Conservation (phyloP, 495 filamentous ascomycete species). For the Pyrenopolyporus hunteri region DNA sequence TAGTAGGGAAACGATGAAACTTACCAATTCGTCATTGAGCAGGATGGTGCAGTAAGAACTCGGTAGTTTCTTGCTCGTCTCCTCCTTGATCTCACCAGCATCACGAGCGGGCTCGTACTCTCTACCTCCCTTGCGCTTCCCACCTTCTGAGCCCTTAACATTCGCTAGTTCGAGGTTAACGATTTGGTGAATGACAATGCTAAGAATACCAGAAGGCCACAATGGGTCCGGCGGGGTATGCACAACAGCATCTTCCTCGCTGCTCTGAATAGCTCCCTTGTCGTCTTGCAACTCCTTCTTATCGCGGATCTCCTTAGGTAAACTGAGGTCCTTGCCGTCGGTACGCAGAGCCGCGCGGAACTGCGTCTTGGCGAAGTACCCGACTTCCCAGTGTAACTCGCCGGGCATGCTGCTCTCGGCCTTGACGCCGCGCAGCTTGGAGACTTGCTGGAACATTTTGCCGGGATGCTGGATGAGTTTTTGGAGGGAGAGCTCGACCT, state of each 20-base stretch:
- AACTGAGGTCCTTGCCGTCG: slow-evolving; percentile 78
- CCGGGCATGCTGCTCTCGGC: slow-evolving; percentile 89
- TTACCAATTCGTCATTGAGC: slow-evolving; percentile 80
- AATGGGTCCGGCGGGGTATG: slow-evolving; percentile 93
- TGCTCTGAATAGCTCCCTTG: slow-evolving; percentile 76
- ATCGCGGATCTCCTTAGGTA: slow-evolving; percentile 74
- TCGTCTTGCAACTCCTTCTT: slow-evolving; percentile 85
- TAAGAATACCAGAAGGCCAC: slow-evolving; percentile 87
- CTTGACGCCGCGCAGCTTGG: slow-evolving; percentile 78
- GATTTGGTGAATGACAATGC: slow-evolving; percentile 88
- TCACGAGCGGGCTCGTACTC: slow-evolving; percentile 91
- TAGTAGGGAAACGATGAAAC: slow-evolving; percentile 12
- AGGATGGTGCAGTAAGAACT: slow-evolving; percentile 91
- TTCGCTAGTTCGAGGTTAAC: slow-evolving; percentile 90
- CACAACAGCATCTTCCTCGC: slow-evolving; percentile 79
- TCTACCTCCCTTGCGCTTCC: slow-evolving; percentile 69
- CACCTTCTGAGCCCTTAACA: slow-evolving; percentile 68
- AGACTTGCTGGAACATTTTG: slow-evolving; percentile 90
- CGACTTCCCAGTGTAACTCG: slow-evolving; percentile 93
- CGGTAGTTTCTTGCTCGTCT: slow-evolving; percentile 76
- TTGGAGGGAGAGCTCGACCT: slow-evolving; percentile 89
- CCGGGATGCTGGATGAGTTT: slow-evolving; percentile 94
- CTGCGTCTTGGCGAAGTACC: slow-evolving; percentile 88
- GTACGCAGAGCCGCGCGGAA: slow-evolving; percentile 82
- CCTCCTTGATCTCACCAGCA: slow-evolving; percentile 83